A percentile compares a stretch with the other conserved stretches of the same genome.
These are phyloP conservation scores for Backusella circina DNA, from an alignment of 192 early-diverging fungal species.

Conservation along the genomic window DNA sequence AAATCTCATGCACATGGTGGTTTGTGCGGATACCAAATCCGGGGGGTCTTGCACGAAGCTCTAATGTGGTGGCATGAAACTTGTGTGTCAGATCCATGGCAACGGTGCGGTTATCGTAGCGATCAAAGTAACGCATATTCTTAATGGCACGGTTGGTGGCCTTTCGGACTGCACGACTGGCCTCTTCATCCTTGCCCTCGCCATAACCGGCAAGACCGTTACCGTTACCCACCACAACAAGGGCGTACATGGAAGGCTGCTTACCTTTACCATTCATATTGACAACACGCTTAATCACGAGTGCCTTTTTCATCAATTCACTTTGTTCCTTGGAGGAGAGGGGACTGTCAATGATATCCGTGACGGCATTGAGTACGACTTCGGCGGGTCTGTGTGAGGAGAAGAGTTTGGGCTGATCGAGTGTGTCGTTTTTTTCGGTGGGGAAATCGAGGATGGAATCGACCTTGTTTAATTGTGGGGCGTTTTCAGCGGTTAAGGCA, in stretches of 20 bases:
- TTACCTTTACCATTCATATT: constrained; percentile 82
- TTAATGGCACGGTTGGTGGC: constrained; percentile 87
- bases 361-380: constrained; percentile 25
- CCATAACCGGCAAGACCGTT: constrained; percentile 91
- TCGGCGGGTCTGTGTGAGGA: constrained; percentile 27
- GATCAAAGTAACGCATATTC: constrained; percentile 76
- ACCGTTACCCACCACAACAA: constrained; percentile 95
- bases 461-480: constrained; percentile 23
- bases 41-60: constrained; percentile 81
- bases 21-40: constrained; percentile 95
- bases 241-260: constrained; percentile 76
- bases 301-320: constrained; percentile 62
- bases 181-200: constrained; percentile 83
- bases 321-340: constrained; percentile 52
- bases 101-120: constrained; percentile 93
- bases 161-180: constrained; percentile 75
- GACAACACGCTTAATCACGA: constrained; percentile 71
- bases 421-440: constrained; percentile 3
- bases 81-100: constrained; percentile 84
- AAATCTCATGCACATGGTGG: constrained; percentile 93
- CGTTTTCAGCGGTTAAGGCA: constrained; percentile 4
- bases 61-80: constrained; percentile 82
- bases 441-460: constrained; percentile 33
- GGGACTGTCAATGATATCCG: constrained; percentile 30
- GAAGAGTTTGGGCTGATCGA: constrained; percentile 30